Base-by-base conservation (phyloP, 1,139 yeast species). In the Scheffersomyces cryptocercus region DNA sequence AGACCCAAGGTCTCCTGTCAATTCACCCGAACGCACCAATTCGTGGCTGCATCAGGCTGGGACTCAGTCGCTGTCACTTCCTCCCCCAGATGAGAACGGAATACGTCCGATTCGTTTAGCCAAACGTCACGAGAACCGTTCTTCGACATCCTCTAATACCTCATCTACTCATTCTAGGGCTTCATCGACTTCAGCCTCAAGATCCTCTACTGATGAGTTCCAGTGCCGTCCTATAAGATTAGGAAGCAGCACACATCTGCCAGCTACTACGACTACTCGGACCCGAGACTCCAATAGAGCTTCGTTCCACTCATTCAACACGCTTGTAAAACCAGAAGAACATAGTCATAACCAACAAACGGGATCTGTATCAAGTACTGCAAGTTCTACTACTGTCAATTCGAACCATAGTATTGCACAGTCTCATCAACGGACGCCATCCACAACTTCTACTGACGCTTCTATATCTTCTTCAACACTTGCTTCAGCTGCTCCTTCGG, bases 171-270 rank as follows among this genome's bases (percentile, higher is more conserved):
- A 29, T 13, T 39, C 40, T 14, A 36, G 46, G 24, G 29, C 38
- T n/a, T 38, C 52, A 10, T 15, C 46, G 10, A 35, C 48, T 5
- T n/a, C 39, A 9, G 36, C 50, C 13, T 32, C 24, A 9, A 41
- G 42, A 5, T 31, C 41, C 29, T 12, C 50, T 13, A 41, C 39
- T 14, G 67, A 65, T 5, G 70, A 66, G 29, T 66, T 66, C 47
- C 68, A 63, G 35, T 62, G 61, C 48, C 57, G 72, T n/a, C 70
- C 71, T 7, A 65, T 67, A 28, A 48, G 70, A 35, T 48, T 66
- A 32, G 66, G 70, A 4, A 56, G 60, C 36, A 41, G 55, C 15
- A 6, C 26, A 20, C 26, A 20, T 20, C 26, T 20, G 26, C 7
- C 26, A 6, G 35, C 35, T 20, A 31, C 12, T 20, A 31, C 35